Evolutionary conservation across 192 early-diverging fungal genomes (phyloP).

Genomic region (Linnemannia elongata): DNA sequence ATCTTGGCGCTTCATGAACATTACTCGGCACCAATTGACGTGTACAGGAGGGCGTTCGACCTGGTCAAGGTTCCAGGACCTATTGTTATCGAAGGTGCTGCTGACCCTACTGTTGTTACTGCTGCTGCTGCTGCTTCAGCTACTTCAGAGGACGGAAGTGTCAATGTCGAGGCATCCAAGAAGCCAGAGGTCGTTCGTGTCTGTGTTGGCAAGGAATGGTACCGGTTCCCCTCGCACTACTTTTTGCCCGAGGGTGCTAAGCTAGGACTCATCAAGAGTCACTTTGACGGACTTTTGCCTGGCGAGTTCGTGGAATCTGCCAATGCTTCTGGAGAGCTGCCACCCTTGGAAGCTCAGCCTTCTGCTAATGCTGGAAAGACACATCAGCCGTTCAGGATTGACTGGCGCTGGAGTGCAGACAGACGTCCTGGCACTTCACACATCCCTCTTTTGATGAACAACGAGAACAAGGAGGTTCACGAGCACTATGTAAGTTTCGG

Average conservation of each 20-base stretch:
- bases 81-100: slow-evolving; percentile 43
- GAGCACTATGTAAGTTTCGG: slow-evolving; percentile 48
- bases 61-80: slow-evolving; percentile 30
- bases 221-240: slow-evolving; percentile 93
- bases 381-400: slow-evolving; percentile 28
- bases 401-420: slow-evolving; percentile 54
- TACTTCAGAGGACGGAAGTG: background rate
- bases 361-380: slow-evolving; percentile 34
- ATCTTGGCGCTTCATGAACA: slow-evolving; percentile 75
- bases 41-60: slow-evolving; percentile 67
- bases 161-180: background rate
- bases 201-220: slow-evolving; percentile 96
- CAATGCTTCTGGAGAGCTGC: slow-evolving; percentile 16
- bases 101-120: slow-evolving; percentile 13
- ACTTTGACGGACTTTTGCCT: slow-evolving; percentile 87
- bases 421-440: slow-evolving; percentile 42
- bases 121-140: background rate
- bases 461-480: slow-evolving; percentile 50
- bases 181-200: slow-evolving; percentile 60
- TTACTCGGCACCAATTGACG: slow-evolving; percentile 81
- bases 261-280: slow-evolving; percentile 77
- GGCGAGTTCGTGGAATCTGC: slow-evolving; percentile 75
- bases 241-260: slow-evolving; percentile 83
- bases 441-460: slow-evolving; percentile 36
- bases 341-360: background rate